Percentiles rank a stretch among this genome's conserved stretches.
Evolutionary conservation across 129 eudicot species (phyloP).

Genomic region (Flaveria bidentis): DNA sequence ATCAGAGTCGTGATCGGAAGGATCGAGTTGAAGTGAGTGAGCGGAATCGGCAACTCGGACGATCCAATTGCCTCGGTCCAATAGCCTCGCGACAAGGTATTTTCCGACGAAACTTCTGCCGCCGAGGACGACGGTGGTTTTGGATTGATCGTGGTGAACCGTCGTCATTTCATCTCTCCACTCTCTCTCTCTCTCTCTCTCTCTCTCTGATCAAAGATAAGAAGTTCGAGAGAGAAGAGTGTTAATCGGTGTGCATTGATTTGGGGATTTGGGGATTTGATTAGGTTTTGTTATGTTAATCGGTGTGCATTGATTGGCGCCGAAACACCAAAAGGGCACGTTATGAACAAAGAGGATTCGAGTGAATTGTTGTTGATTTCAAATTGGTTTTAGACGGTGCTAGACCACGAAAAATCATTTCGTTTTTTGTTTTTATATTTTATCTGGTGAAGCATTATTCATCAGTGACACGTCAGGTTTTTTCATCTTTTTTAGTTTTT

Average conservation of each 20-base stretch:
- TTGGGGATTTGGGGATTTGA: not conserved
- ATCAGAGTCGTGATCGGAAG: constrained; percentile 34
- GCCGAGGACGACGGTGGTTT: constrained; percentile 70
- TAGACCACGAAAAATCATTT: no score
- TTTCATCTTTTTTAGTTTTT: no score
- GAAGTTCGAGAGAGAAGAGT: constrained; percentile 42
- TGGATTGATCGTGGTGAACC: constrained; percentile 32
- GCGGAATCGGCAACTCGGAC: constrained; percentile 77
- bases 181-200: constrained; percentile 46
- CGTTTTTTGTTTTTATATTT: no score
- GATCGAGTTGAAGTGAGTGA: constrained; percentile 43
- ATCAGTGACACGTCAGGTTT: no score
- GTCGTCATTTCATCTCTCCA: constrained; percentile 36
- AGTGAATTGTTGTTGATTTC: no score
- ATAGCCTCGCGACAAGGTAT: constrained; percentile 57
- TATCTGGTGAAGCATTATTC: no score
- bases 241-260: constrained; percentile 24
- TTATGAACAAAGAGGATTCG: no score
- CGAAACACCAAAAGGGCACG: no score
- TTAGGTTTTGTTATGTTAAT: no score
- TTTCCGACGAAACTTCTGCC: constrained; percentile 73
- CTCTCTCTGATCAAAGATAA: constrained; percentile 43
- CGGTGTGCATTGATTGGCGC: no score
- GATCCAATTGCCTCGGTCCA: constrained; percentile 68
- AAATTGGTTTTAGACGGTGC: no score